Base-by-base conservation (phyloP, 2,329 filamentous ascomycete genomes). In the Thelonectria olida region DNA sequence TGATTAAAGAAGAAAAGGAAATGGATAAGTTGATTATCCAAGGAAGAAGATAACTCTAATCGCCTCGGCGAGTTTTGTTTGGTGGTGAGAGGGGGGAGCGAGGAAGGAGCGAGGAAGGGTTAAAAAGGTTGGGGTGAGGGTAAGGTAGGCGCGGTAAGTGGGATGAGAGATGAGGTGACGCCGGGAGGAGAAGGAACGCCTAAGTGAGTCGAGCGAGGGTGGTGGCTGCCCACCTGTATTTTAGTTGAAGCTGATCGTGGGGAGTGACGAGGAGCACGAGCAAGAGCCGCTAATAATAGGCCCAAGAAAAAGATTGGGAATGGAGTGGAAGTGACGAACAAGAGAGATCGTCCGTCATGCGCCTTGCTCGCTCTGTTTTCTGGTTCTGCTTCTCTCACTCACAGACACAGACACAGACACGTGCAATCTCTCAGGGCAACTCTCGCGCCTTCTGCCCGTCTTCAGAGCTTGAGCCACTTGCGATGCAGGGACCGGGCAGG, bases 401-500 rank as follows among this genome's bases (percentile, higher is more conserved):
- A 25, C 22, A 22, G 12, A n/a, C n/a, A n/a, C n/a, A n/a, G n/a
- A n/a, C n/a, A n/a, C n/a, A n/a, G n/a, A n/a, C n/a, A n/a, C n/a
- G n/a, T n/a, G n/a, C n/a, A n/a, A n/a, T n/a, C n/a, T n/a, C 19
- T 25, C 7, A 15, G 22, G 15, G 20, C 20, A 25, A 27, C 17
- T 19, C 56, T 54, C 58, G n/a, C n/a, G n/a, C n/a, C n/a, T n/a
- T n/a, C n/a, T n/a, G n/a, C n/a, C n/a, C n/a, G n/a, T n/a, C n/a
- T n/a, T n/a, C n/a, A n/a, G n/a, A n/a, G n/a, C n/a, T n/a, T n/a
- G n/a, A n/a, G n/a, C n/a, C n/a, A n/a, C n/a, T n/a, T n/a, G n/a
- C n/a, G 67, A 69, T 71, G 69, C 69, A 71, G 69, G 69, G 69
- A 70, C 69, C 66, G 66, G 64, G 60, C 44, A 51, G 20, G 22